Evolutionary conservation across 345 rosid species (phyloP).

Genomic region (Moricandia arvensis): DNA sequence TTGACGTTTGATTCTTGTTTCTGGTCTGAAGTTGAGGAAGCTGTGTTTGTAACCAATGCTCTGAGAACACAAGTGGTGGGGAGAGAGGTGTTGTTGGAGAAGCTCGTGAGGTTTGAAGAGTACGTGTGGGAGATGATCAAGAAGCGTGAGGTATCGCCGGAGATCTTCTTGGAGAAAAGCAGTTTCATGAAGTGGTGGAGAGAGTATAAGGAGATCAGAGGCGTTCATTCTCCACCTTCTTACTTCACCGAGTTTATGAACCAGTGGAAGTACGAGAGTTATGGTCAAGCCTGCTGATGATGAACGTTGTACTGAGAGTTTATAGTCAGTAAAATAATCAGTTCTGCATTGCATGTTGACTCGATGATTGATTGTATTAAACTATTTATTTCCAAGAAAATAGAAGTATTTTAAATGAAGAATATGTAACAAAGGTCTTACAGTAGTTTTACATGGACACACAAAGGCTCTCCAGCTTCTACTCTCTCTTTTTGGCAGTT

Average conservation of each 20-base stretch:
- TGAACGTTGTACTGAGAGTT: not conserved
- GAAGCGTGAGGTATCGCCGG: slow-evolving; percentile 56
- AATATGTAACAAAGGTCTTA: slow-evolving; percentile 8
- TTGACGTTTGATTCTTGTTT: slow-evolving; percentile 71
- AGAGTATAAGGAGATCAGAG: slow-evolving; percentile 37
- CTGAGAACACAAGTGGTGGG: not conserved
- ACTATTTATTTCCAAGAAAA: not conserved
- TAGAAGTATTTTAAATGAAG: not conserved
- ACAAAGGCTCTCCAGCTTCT: slow-evolving; percentile 16
- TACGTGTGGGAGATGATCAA: slow-evolving; percentile 43
- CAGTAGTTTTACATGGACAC: slow-evolving; percentile 25
- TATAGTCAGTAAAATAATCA: not conserved
- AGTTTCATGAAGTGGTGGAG: slow-evolving; percentile 78
- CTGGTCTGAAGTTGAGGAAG: slow-evolving; percentile 82
- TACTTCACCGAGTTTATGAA: not conserved
- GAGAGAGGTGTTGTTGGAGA: not conserved
- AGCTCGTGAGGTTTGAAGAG: slow-evolving; percentile 39
- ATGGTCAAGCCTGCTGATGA: not conserved
- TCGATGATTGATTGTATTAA: not conserved
- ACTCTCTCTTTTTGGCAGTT: slow-evolving; percentile 14
- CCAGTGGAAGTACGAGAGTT: not conserved
- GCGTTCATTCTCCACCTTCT: not conserved
- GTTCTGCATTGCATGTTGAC: not conserved
- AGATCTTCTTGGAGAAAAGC: slow-evolving; percentile 56
- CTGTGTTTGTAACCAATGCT: slow-evolving; percentile 32